phyloP scores from a whole-genome alignment of 2,329 filamentous ascomycete genomes.

The Fusarium hainanense region DNA sequence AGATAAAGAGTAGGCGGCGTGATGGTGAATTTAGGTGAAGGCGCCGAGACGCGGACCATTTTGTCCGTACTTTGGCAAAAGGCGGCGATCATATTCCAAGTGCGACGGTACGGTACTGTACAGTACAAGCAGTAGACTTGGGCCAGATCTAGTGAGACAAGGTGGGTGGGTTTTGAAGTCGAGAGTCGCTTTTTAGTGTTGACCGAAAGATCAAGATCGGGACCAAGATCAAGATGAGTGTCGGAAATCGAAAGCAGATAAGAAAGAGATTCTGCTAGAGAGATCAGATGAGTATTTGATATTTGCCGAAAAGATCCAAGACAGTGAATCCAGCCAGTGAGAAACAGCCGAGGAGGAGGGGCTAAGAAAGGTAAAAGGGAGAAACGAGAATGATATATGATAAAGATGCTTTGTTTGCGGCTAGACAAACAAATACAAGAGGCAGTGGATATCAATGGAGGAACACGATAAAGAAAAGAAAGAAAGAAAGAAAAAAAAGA shows the following conservation, averaged over 20 bases:
- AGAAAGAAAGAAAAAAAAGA: not conserved
- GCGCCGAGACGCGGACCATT: constrained; percentile 18
- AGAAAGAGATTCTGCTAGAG: constrained; percentile 19
- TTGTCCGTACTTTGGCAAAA: constrained; percentile 26
- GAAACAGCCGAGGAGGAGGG: constrained; percentile 27
- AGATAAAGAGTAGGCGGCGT: constrained; percentile 21
- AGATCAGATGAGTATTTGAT: constrained; percentile 41
- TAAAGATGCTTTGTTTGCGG: not conserved
- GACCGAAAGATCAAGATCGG: not conserved
- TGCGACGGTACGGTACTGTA: not conserved
- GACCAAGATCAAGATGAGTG: constrained; percentile 8
- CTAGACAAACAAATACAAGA: not conserved
- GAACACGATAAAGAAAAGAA: not conserved
- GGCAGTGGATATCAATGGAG: not conserved
- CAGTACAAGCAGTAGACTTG: not conserved
- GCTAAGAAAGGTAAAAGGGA: constrained; percentile 11
- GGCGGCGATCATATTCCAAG: constrained; percentile 23
- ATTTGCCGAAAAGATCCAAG: constrained; percentile 31
- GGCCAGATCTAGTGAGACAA: constrained; percentile 1
- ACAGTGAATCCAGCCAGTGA: constrained; percentile 32
- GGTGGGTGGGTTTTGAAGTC: not conserved
- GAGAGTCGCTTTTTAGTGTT: not conserved
- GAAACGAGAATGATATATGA: constrained; percentile 6
- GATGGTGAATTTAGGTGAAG: constrained; percentile 26
- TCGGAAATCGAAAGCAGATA: constrained; percentile 20